Base-by-base conservation (phyloP, 1,284 basidiomycete species). In the Phaffia rhodozyma region DNA sequence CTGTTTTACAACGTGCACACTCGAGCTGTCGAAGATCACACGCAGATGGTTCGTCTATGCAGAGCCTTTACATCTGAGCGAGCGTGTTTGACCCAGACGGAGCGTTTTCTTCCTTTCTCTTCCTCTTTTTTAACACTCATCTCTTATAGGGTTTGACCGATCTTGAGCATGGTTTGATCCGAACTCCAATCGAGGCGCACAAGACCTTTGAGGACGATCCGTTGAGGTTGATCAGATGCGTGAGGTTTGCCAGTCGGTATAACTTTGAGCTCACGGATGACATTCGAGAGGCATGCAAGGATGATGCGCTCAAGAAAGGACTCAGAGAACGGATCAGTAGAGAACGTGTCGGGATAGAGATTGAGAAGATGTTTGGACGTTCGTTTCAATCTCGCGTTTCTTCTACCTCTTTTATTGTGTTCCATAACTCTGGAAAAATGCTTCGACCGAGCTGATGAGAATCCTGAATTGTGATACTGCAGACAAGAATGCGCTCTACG, bases 1-100 rank as follows among this genome's bases (percentile, higher is more conserved):
- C 77, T 99, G 18, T 97, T 98, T 76, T 98, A 93, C 78, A 98
- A 99, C 68, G 83, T 98, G 0, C 92, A 97, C 71, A 85, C 87
- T 0, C 80, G 85, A n/a, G 70, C 78, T 13, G 85, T 99, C 1
- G 96, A 99, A 74, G 96, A 99, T 75, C 83, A 83, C 70, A 97
- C 92, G 1, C 83, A 81, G 67, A 85, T 84, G 79, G 89, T 86
- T 71, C 55, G 69, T n/a, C 38, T n/a, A 47, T 57, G 61, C 9
- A 51, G 4, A 50, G 55, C 32, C 38, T 34, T 30, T 32, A 3
- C 32, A 1, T 9, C 3, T 30, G 38, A 11, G 38, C 38, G 13
- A 23, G 58, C 2, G 47, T 30, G 3, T 43, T 32, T 55, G 5
- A 38, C 9, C 5, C 43, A 7, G 9, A 21, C 11, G 29, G 11